phyloP scores from a whole-genome alignment of 2,329 filamentous ascomycete genomes.

The Fusarium annulatum region DNA sequence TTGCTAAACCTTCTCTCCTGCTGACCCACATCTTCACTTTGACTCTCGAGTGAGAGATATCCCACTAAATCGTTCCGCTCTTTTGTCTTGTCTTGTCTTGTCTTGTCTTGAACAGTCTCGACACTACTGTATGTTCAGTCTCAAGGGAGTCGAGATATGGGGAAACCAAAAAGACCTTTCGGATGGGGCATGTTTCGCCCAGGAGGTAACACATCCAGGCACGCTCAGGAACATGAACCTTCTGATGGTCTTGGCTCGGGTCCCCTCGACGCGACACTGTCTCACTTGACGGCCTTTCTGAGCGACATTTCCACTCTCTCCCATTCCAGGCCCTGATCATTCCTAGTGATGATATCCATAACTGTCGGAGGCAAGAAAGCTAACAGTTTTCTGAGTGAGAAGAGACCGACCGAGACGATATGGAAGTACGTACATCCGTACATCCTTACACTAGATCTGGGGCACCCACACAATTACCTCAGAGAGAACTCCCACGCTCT shows the following conservation, averaged over 20 bases:
- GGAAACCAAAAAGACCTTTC: slow-evolving; percentile 5
- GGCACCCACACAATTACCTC: slow-evolving; percentile 14
- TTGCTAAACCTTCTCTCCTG: slow-evolving; percentile 3
- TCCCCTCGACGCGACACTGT: slow-evolving; percentile 38
- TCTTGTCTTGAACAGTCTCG: background rate
- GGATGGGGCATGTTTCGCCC: slow-evolving; percentile 31
- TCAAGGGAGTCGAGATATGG: slow-evolving; percentile 33
- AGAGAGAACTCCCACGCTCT: background rate
- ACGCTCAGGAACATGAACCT: slow-evolving; percentile 33
- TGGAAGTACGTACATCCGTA: background rate
- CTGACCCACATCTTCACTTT: slow-evolving; percentile 39
- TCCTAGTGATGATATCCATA: slow-evolving; percentile 38
- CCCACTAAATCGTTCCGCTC: background rate
- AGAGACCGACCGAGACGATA: background rate
- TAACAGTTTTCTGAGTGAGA: slow-evolving; percentile 6
- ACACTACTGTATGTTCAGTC: background rate
- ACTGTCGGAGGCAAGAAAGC: slow-evolving; percentile 38
- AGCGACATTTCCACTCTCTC: slow-evolving; percentile 40
- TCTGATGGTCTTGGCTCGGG: slow-evolving; percentile 33
- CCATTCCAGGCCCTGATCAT: slow-evolving; percentile 44
- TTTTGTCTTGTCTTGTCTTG: background rate
- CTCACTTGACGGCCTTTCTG: slow-evolving; percentile 37
- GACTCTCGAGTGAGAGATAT: slow-evolving; percentile 1
- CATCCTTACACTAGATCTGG: slow-evolving; percentile 13
- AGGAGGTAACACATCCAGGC: slow-evolving; percentile 26